Conservation (phyloP, 257 asterid species). For the Agastache rugosa region DNA sequence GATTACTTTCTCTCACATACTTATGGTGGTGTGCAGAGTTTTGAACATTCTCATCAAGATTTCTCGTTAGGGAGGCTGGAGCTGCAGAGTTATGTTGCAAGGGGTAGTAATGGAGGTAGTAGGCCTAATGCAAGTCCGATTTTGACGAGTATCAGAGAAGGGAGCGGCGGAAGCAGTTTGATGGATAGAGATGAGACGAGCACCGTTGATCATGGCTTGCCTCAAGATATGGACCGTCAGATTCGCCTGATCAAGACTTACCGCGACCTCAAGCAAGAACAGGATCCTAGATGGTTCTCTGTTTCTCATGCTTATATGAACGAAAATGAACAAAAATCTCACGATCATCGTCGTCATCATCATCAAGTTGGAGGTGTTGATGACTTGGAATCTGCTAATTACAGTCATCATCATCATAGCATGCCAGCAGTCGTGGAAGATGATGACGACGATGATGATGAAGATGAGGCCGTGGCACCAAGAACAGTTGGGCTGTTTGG, state of each 20-base stretch:
- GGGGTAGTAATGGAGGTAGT: slow-evolving; percentile 31
- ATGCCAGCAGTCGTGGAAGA: not conserved
- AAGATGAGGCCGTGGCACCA: slow-evolving; percentile 49
- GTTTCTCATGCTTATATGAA: slow-evolving; percentile 52
- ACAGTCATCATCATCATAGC: slow-evolving; percentile 20
- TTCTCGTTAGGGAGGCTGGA: slow-evolving; percentile 58
- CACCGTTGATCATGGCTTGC: slow-evolving; percentile 41
- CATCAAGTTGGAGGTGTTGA: slow-evolving; percentile 31
- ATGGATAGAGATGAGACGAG: slow-evolving; percentile 44
- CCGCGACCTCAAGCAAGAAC: slow-evolving; percentile 33
- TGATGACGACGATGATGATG: slow-evolving; percentile 39
- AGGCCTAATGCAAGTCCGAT: slow-evolving; percentile 31
- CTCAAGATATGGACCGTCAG: slow-evolving; percentile 47
- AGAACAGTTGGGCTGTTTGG: slow-evolving; percentile 60
- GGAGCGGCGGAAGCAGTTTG: slow-evolving; percentile 40
- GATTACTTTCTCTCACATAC: slow-evolving; percentile 62
- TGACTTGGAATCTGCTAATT: slow-evolving; percentile 35
- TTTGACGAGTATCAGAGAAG: slow-evolving; percentile 39
- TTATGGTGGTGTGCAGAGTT: slow-evolving; percentile 41
- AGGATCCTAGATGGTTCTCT: slow-evolving; percentile 57
- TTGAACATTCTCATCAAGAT: slow-evolving; percentile 41
- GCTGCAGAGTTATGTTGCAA: slow-evolving; percentile 62
- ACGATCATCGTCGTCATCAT: slow-evolving; percentile 26
- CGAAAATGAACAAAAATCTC: slow-evolving; percentile 10
- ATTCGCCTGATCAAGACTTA: slow-evolving; percentile 45